phyloP scores from a whole-genome alignment of 116 monocot species.

The Papilionanthe hybrid region DNA sequence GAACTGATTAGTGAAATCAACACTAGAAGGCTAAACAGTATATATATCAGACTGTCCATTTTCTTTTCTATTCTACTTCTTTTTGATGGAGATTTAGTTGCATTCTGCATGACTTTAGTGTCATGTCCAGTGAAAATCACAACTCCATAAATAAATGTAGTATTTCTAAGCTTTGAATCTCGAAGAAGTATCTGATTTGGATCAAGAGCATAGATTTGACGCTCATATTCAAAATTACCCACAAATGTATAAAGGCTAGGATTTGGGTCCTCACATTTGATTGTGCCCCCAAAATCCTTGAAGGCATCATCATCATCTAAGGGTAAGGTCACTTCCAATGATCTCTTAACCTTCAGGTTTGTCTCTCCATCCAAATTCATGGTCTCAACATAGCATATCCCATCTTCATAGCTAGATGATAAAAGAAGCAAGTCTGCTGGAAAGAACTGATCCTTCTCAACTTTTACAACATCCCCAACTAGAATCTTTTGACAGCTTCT shows the following conservation, averaged over 20 bases:
- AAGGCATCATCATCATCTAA: slow-evolving; percentile 69
- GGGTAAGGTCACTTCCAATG: slow-evolving; percentile 73
- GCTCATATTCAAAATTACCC: slow-evolving; percentile 25
- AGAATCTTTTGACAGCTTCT: slow-evolving; percentile 6
- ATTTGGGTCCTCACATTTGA: slow-evolving; percentile 89
- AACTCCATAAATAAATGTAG: slow-evolving; percentile 23
- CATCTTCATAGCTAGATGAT: slow-evolving; percentile 18
- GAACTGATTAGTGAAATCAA: slow-evolving; percentile 25
- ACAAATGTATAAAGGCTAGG: slow-evolving; percentile 30
- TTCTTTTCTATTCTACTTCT: slow-evolving; percentile 27
- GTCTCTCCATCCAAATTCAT: slow-evolving; percentile 54
- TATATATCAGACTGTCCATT: slow-evolving; percentile 25
- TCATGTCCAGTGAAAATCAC: slow-evolving; percentile 26
- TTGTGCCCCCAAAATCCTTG: slow-evolving; percentile 57
- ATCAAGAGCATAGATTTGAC: slow-evolving; percentile 18
- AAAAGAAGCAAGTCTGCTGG: slow-evolving; percentile 15
- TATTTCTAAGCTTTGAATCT: slow-evolving; percentile 34
- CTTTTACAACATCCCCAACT: slow-evolving; percentile 16
- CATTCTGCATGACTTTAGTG: slow-evolving; percentile 30
- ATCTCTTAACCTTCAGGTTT: slow-evolving; percentile 92
- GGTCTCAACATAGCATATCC: slow-evolving; percentile 22
- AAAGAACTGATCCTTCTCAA: slow-evolving; percentile 17
- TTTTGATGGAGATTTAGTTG: slow-evolving; percentile 29
- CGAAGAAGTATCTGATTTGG: slow-evolving; percentile 26
- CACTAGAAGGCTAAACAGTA: slow-evolving; percentile 18